These are phyloP conservation scores for Eucalyptus shirleyi DNA, from an alignment of 345 rosid genomes.

Conservation along the genomic window DNA sequence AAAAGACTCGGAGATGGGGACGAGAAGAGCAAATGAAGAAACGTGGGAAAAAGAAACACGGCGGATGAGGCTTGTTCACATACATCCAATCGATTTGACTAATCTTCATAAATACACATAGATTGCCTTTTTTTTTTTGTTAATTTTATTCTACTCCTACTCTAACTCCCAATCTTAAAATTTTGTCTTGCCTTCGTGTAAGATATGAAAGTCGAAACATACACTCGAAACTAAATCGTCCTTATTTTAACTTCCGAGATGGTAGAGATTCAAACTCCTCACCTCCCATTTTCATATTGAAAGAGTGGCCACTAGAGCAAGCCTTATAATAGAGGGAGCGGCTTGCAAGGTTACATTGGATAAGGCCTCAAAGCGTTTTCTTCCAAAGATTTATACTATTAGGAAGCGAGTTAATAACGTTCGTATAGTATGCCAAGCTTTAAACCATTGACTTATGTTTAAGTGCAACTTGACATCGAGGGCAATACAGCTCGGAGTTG, in stretches of 20 bases:
- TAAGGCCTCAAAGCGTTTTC: background rate
- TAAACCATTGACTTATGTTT: background rate
- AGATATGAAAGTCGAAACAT: accelerated
- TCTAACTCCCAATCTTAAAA: accelerated
- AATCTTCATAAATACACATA: background rate
- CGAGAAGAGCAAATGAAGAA: background rate
- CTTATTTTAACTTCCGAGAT: accelerated
- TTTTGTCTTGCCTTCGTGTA: accelerated
- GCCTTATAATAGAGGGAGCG: background rate
- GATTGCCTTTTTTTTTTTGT: accelerated
- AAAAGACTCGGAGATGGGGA: background rate
- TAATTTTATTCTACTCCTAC: accelerated
- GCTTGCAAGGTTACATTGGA: background rate
- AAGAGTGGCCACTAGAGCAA: accelerated
- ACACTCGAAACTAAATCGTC: accelerated
- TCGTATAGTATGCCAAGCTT: background rate
- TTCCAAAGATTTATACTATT: background rate
- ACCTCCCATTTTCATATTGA: accelerated
- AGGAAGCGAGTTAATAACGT: background rate
- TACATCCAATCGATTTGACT: background rate
- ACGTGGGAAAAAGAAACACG: background rate
- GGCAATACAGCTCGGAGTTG: background rate
- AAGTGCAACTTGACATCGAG: background rate
- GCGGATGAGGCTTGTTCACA: background rate
- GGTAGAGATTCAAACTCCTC: accelerated